Evolutionary conservation across 768 basidiomycete genomes (phyloP).

Genomic region (Boletus patriciae): DNA sequence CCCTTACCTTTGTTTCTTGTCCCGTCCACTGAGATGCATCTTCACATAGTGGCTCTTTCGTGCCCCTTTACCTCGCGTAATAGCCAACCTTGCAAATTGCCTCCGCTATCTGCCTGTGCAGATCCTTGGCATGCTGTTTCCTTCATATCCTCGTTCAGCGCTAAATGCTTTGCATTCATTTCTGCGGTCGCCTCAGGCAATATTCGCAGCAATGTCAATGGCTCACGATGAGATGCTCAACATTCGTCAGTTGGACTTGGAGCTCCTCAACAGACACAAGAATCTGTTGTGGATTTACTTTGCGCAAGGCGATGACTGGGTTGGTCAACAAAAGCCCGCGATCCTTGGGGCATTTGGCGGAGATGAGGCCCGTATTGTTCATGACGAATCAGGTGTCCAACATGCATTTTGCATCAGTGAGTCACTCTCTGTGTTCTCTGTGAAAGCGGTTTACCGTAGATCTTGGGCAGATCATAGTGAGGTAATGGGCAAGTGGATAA

Average conservation of each 20-base stretch:
- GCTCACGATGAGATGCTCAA: constrained; percentile 67
- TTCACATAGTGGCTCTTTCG: constrained; percentile 46
- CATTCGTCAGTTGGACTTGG: constrained; percentile 53
- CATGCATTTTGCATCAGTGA: constrained; percentile 76
- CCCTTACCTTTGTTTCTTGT: not conserved
- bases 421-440: constrained; percentile 23
- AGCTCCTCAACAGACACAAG: constrained; percentile 41
- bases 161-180: constrained; percentile 47
- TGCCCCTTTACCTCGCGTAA: constrained; percentile 43
- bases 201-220: constrained; percentile 58
- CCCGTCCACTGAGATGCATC: not conserved
- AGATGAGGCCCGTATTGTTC: constrained; percentile 39
- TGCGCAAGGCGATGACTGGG: constrained; percentile 67
- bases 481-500: constrained; percentile 48
- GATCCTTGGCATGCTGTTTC: constrained; percentile 46
- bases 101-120: constrained; percentile 43
- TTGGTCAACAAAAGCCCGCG: constrained; percentile 52
- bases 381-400: constrained; percentile 50
- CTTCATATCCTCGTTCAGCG: constrained; percentile 51
- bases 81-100: constrained; percentile 45
- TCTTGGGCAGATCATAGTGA: constrained; percentile 49
- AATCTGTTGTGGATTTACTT: constrained; percentile 54
- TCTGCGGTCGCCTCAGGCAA: constrained; percentile 49
- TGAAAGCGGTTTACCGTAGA: not conserved
- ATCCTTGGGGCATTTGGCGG: constrained; percentile 45